Conservation (phyloP, 2,329 filamentous ascomycete species). For the Penicillium sp. region DNA sequence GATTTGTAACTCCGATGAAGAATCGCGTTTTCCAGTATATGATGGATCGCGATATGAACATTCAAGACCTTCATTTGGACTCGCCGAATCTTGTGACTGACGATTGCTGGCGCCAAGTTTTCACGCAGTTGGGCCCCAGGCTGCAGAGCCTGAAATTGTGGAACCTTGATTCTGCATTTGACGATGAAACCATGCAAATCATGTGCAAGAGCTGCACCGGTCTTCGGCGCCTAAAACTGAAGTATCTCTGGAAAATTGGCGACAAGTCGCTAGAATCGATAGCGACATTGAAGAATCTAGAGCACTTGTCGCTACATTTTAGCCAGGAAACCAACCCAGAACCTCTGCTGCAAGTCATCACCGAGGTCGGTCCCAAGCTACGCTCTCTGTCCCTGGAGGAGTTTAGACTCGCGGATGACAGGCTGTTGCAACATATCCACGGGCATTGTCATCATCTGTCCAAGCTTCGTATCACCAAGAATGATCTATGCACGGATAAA, state of each 20-base stretch:
- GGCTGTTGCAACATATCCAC: constrained; percentile 69
- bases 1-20: constrained; percentile 89
- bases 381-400: constrained; percentile 73
- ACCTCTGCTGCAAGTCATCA: constrained; percentile 61
- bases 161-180: constrained; percentile 79
- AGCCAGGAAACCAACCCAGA: constrained; percentile 56
- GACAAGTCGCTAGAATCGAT: constrained; percentile 65
- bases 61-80: constrained; percentile 75
- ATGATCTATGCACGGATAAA: constrained; percentile 70
- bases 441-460: constrained; percentile 63
- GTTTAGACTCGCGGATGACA: constrained; percentile 66
- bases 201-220: constrained; percentile 65
- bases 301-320: constrained; percentile 73
- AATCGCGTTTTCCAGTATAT: constrained; percentile 80
- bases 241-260: constrained; percentile 73
- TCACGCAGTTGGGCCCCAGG: constrained; percentile 62
- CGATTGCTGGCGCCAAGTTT: constrained; percentile 68
- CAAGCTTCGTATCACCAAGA: constrained; percentile 81
- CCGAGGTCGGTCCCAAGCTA: constrained; percentile 63
- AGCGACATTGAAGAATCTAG: constrained; percentile 59
- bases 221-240: constrained; percentile 73
- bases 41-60: constrained; percentile 64
- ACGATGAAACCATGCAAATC: constrained; percentile 64
- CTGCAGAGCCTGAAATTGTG: constrained; percentile 73
- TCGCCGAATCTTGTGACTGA: constrained; percentile 81